phyloP scores from a whole-genome alignment of 2,329 filamentous ascomycete genomes.

The Microcyclospora pomicola region DNA sequence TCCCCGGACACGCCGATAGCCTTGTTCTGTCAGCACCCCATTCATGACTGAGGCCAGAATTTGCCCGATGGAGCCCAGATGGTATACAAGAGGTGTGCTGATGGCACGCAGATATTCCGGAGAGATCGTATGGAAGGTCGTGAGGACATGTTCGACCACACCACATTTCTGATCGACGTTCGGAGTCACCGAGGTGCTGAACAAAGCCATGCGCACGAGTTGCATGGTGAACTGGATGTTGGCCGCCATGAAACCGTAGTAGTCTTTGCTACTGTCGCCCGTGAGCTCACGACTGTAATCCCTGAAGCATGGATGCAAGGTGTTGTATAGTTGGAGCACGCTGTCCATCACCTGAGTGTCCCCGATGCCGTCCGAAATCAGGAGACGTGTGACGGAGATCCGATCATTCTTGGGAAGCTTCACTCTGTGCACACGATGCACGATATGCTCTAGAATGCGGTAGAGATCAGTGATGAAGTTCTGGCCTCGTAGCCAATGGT shows the following conservation, averaged over 20 bases:
- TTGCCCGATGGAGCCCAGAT: too few species aligned
- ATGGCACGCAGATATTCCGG: too few species aligned
- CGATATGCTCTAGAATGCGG: conserved; percentile 40
- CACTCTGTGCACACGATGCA: conserved; percentile 15
- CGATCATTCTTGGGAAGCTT: conserved; percentile 7
- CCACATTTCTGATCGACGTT: conserved; percentile 32
- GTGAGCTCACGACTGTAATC: conserved; percentile 15
- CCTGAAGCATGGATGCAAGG: conserved; percentile 20
- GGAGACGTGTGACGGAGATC: conserved; percentile 12
- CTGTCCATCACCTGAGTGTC: conserved; percentile 18
- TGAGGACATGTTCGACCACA: conserved; percentile 32
- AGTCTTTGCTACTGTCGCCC: conserved; percentile 24
- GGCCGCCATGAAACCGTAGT: conserved; percentile 37
- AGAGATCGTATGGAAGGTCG: conserved; percentile 31
- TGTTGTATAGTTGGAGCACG: conserved; percentile 15
- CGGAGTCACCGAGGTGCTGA: conserved; percentile 9
- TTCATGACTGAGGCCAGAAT: conserved; percentile 36
- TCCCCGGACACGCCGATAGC: conserved; percentile 29
- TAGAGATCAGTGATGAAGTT: conserved; percentile 46
- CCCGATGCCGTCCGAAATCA: conserved; percentile 15
- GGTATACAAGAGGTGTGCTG: too few species aligned
- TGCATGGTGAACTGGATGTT: conserved; percentile 37
- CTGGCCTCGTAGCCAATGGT: conserved; percentile 40
- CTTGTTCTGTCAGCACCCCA: conserved; percentile 28
- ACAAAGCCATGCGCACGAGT: conserved; percentile 35